phyloP scores from a whole-genome alignment of 108 stramenopile species.

The Epithemia pelagica region DNA sequence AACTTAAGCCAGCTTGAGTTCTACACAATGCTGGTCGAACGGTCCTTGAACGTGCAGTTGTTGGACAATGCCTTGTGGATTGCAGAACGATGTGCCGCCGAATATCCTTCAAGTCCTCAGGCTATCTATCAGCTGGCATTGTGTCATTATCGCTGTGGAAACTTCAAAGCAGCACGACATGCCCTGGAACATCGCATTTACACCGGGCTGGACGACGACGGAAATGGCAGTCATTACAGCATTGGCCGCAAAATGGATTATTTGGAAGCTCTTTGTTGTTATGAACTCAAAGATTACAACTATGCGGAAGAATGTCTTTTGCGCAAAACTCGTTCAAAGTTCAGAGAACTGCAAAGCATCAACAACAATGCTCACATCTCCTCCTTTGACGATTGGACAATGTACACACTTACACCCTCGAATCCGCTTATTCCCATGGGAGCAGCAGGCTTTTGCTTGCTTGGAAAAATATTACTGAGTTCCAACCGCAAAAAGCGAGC shows the following conservation, averaged over 20 bases:
- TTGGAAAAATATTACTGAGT: conserved; percentile 73
- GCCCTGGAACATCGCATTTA: conserved; percentile 30
- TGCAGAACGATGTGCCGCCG: conserved; percentile 69
- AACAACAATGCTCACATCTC: conserved; percentile 10
- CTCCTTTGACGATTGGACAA: conserved; percentile 60
- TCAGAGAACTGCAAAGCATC: conserved; percentile 15
- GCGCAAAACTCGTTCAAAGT: conserved; percentile 29
- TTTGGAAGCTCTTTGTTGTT: conserved; percentile 65
- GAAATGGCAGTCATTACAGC: conserved; percentile 10
- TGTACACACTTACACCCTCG: conserved; percentile 17
- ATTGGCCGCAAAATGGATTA: conserved; percentile 41
- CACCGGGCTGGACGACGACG: not conserved
- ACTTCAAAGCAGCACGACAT: conserved; percentile 42
- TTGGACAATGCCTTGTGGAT: conserved; percentile 78
- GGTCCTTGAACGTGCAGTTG: conserved; percentile 60
- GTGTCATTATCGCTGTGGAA: conserved; percentile 64
- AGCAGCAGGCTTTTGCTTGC: conserved; percentile 75
- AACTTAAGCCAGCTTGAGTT: no score
- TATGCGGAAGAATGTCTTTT: conserved; percentile 76
- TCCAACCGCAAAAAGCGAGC: conserved; percentile 74
- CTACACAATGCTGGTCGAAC: conserved; percentile 71
- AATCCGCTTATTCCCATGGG: conserved; percentile 74
- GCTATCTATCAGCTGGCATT: conserved; percentile 63
- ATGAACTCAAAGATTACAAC: conserved; percentile 52
- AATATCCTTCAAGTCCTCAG: conserved; percentile 32